These are phyloP conservation scores for Talaromyces sp. DNA, from an alignment of 2,329 filamentous ascomycete species.

Conservation along the genomic window DNA sequence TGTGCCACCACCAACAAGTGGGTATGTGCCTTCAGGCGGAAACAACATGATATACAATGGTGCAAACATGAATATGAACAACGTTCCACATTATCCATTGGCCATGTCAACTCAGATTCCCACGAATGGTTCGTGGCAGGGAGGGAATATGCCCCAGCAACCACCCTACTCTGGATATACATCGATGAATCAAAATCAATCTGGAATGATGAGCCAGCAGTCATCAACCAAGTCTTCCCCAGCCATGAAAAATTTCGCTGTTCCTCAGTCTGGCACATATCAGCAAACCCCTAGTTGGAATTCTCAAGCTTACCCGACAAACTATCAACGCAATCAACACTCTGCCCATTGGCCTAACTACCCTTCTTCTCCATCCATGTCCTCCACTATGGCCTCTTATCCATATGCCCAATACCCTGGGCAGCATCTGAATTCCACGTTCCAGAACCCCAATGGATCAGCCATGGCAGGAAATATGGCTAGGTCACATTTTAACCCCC, in stretches of 20 bases:
- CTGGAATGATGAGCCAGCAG: slow-evolving; percentile 40
- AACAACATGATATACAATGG: slow-evolving; percentile 36
- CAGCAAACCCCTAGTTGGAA: slow-evolving; percentile 37
- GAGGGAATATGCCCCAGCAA: slow-evolving; percentile 36
- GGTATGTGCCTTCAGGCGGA: slow-evolving; percentile 34
- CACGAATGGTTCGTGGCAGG: slow-evolving; percentile 41
- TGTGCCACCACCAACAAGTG: slow-evolving; percentile 34
- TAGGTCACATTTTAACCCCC: slow-evolving; percentile 87
- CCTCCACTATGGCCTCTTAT: slow-evolving; percentile 59
- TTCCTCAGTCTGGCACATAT: slow-evolving; percentile 37
- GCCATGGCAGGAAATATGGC: slow-evolving; percentile 83
- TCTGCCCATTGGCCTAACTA: slow-evolving; percentile 44
- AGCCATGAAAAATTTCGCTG: slow-evolving; percentile 40
- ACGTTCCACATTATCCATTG: slow-evolving; percentile 39
- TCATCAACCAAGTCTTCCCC: slow-evolving; percentile 42
- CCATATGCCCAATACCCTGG: slow-evolving; percentile 77
- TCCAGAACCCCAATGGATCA: slow-evolving; percentile 74
- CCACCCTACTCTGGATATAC: slow-evolving; percentile 42
- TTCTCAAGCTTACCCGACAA: slow-evolving; percentile 18
- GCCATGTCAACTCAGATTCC: slow-evolving; percentile 38
- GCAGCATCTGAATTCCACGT: slow-evolving; percentile 58
- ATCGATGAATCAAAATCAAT: slow-evolving; percentile 42
- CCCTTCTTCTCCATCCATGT: slow-evolving; percentile 38
- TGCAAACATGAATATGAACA: slow-evolving; percentile 33
- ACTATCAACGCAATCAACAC: slow-evolving; percentile 41